These are phyloP conservation scores for Fomitopsis betulina DNA, from an alignment of 1,284 basidiomycete genomes.

Conservation along the genomic window DNA sequence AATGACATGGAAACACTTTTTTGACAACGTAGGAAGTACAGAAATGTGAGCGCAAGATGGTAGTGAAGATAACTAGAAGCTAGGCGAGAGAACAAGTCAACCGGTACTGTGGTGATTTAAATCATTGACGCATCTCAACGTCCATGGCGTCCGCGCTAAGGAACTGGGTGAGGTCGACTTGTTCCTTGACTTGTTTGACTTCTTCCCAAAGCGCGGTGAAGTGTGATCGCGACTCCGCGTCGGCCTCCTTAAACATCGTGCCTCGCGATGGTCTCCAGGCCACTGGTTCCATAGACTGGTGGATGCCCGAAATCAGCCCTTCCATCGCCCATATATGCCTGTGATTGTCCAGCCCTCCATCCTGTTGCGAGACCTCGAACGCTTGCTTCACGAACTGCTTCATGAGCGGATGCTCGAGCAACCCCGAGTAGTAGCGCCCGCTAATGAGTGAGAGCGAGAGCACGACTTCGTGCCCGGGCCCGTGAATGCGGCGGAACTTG, in stretches of 20 bases:
- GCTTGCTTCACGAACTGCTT: constrained; percentile 36
- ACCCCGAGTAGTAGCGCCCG: constrained; percentile 70
- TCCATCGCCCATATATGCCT: constrained; percentile 62
- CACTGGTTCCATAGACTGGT: constrained; percentile 61
- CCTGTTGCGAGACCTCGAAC: constrained; percentile 22
- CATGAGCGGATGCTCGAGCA: constrained; percentile 59
- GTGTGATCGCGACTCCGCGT: constrained; percentile 35
- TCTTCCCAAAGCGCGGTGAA: constrained; percentile 19
- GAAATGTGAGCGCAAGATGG: not conserved
- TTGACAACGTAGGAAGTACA: not conserved
- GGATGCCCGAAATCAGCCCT: constrained; percentile 56
- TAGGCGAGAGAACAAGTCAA: not conserved
- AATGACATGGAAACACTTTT: not conserved
- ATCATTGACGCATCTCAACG: not conserved
- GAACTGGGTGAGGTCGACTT: not conserved
- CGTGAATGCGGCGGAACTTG: constrained; percentile 64
- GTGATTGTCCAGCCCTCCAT: constrained; percentile 33
- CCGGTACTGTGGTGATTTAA: not conserved
- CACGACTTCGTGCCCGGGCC: constrained; percentile 58
- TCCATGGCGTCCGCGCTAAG: not conserved
- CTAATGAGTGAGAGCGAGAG: constrained; percentile 62
- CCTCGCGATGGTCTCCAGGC: constrained; percentile 45
- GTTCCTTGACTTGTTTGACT: not conserved
- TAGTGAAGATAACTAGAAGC: not conserved
- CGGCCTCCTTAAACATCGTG: constrained; percentile 56